These are phyloP conservation scores for Primulina tabacum DNA, from an alignment of 257 asterid species.

Conservation along the genomic window DNA sequence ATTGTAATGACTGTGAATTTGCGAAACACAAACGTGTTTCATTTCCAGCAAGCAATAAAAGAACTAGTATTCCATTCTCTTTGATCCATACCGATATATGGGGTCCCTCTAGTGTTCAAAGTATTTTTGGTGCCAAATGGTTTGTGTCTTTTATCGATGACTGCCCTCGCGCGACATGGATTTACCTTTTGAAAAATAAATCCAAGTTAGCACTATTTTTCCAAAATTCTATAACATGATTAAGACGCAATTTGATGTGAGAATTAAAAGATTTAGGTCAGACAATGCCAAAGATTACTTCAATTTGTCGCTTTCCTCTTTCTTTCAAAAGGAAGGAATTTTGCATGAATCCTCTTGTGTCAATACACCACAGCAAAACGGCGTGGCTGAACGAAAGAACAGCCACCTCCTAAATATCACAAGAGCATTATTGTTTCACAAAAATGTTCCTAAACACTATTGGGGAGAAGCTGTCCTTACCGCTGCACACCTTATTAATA, in stretches of 20 bases:
- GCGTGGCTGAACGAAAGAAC: slow-evolving; percentile 8
- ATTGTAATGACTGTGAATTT: no score
- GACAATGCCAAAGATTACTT: background rate
- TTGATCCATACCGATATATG: no score
- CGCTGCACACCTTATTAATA: no score
- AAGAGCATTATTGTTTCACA: background rate
- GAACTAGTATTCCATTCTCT: no score
- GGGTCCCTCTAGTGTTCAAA: no score
- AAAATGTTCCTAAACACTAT: background rate
- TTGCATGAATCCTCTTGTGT: slow-evolving; percentile 2
- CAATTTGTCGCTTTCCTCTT: no score
- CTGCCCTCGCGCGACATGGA: background rate
- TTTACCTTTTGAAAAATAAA: background rate
- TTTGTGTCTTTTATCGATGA: slow-evolving; percentile 2
- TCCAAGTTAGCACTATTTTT: background rate
- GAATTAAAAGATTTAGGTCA: background rate
- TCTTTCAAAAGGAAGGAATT: no score
- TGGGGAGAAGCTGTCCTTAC: background rate
- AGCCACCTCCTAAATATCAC: background rate
- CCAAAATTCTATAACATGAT: background rate
- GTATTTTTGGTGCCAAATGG: no score
- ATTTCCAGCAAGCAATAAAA: no score
- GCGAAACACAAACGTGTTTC: no score
- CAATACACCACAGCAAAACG: slow-evolving; percentile 26
- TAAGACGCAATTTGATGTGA: background rate